Base-by-base conservation (phyloP, 495 filamentous ascomycete species). In the Trichocladium antarcticum region DNA sequence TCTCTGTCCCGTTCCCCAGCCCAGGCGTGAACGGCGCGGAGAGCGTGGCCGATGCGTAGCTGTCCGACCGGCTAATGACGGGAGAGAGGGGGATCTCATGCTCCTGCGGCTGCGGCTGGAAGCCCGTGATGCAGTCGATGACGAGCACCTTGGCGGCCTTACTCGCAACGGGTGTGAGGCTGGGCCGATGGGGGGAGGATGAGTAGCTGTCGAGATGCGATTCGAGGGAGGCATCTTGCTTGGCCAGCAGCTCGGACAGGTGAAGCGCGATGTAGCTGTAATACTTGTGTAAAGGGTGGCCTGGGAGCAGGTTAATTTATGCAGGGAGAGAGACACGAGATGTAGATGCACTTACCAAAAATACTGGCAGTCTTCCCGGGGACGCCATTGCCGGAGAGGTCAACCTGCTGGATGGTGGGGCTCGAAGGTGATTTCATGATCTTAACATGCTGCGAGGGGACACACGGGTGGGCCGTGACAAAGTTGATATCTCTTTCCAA, bases 401-500 rank as follows among this genome's bases (percentile, higher is more conserved):
- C 72, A 38, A 75, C 69, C 43, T 74, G 72, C 45, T 69, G 72
- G 28, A 75, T 73, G 7, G 72, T 75, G 32, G 71, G 67, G 54
- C 68, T 74, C 20, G 67, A 69, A 5, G 72, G 66, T 17, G 65
- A 69, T 56, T 68, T 71, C 27, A 75, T 52, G 45, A 74, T 67
- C 32, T 69, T 73, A 7, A 72, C 63, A 51, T 70, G 72, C 7
- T 65, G 66, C 1, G 80, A 80, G 6, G 77, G 73, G 5, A 74
- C 74, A 39, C 82, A 85, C 39, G 78, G 78, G 46, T 82, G 77
- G 0, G 77, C 76, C 7, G 82, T 80, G 37, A 84, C 68, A 57
- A 84, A 84, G 53, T 75, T 73, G 36, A 82, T 74, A 52, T 84
- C 80, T 54, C 82, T 74, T n/a, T 59, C 60, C 42, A 85, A 58